Base-by-base conservation (phyloP, 306 rosid genomes). In the Alnus rubra region DNA sequence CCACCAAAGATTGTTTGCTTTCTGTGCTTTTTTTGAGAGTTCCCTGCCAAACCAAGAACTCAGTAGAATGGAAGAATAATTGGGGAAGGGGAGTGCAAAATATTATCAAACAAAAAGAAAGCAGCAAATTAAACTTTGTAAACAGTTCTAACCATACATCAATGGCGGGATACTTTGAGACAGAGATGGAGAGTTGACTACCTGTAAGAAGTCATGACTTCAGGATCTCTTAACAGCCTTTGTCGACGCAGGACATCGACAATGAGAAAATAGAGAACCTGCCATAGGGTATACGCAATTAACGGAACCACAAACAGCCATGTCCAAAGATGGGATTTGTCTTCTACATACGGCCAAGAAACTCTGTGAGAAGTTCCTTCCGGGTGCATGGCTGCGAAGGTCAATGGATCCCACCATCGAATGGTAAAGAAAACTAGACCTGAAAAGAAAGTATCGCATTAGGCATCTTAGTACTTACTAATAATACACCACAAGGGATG, bases 171-270 rank as follows among this genome's bases (percentile, higher is more conserved):
- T 18, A 7, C 71, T 39, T 39, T 37, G 74, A 65, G 74, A 30
- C 47, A 48, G 76, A 56, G 68, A 28, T 2, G 35, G 2, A 59
- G 19, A 52, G 13, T 35, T 69, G 47, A 45, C 72, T 52, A 91
- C 98, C 94, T 90, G 86, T 92, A 94, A 73, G 98, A 94, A 76
- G 97, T 94, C 97, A 94, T 94, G 85, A 94, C 98, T 85, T 94
- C 98, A 47, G 98, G 98, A 80, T 94, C 98, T 80, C 85, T 87
- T 80, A 92, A 69, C 50, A 94, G 78, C 87, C 98, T 87, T 65
- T 94, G 98, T 18, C 96, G 89, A 69, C 96, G 96, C 60, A 94
- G 76, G 76, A 94, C 98, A 9, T 92, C 60, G 86, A 94, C 98
- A 55, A 94, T 89, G 85, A 94, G 92, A 81, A 90, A 92, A 84